A percentile compares a stretch with the other conserved stretches of the same genome.
These are phyloP conservation scores for Pseudopyricularia javanii DNA, from an alignment of 2,329 filamentous ascomycete genomes.

Conservation along the genomic window DNA sequence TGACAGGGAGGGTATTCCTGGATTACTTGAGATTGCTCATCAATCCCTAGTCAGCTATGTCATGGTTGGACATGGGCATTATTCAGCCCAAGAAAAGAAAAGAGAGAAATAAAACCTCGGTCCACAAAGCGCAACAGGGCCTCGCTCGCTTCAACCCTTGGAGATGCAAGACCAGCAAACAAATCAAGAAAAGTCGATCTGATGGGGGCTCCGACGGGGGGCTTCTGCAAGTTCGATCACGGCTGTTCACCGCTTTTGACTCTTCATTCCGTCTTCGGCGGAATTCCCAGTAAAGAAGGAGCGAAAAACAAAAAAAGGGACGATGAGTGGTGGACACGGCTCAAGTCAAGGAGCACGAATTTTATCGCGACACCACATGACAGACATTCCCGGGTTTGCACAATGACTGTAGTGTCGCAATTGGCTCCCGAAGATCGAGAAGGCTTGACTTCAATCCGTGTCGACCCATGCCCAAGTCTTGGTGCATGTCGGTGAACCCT, in stretches of 20 bases:
- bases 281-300: not conserved
- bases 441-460: not conserved
- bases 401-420: not conserved
- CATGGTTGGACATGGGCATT: too few relatives aligned
- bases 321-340: not conserved
- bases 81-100: too few relatives aligned
- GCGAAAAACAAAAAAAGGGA: not conserved
- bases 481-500: not conserved
- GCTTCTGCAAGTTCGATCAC: not conserved
- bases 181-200: not conserved
- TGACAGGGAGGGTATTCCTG: too few relatives aligned
- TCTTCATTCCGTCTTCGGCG: too few relatives aligned
- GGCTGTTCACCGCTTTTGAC: not conserved
- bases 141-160: not conserved
- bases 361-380: not conserved
- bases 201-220: not conserved
- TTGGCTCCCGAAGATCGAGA: not conserved
- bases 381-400: not conserved
- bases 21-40: too few relatives aligned
- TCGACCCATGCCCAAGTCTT: not conserved
- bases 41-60: too few relatives aligned
- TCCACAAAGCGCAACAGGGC: not conserved
- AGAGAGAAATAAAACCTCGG: too few relatives aligned
- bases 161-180: not conserved
- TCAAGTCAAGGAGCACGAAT: not conserved